Evolutionary conservation across 2,329 filamentous ascomycete genomes (phyloP).

Genomic region (Trichocomaceae sp.): DNA sequence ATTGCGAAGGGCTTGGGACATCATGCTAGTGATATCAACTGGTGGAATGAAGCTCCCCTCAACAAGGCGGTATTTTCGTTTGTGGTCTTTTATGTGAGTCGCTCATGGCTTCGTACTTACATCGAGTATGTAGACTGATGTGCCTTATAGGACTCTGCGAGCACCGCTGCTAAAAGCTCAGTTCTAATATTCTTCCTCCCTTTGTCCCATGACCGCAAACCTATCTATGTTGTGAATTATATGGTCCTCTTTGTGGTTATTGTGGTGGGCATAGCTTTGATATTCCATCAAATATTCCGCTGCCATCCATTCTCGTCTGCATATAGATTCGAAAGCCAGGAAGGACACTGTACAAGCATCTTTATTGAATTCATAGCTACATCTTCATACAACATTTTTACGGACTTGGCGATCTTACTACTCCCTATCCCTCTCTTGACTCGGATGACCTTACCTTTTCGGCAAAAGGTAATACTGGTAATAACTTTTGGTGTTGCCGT

Average conservation of each 20-base stretch:
- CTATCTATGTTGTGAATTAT: neutral
- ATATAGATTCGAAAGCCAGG: neutral
- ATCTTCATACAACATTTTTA: slow-evolving; percentile 2
- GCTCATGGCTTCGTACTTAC: too few species aligned
- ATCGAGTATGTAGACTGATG: too few species aligned
- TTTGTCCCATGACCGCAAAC: neutral
- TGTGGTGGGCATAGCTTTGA: neutral
- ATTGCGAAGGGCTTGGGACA: too few species aligned
- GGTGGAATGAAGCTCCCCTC: too few species aligned
- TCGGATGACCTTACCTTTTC: neutral
- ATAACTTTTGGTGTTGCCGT: neutral
- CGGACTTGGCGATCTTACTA: neutral
- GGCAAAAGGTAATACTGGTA: slow-evolving; percentile 43
- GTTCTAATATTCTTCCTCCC: too few species aligned
- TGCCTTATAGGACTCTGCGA: neutral
- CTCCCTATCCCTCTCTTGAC: slow-evolving; percentile 6
- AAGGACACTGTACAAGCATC: neutral
- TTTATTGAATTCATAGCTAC: neutral
- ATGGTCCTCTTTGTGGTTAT: neutral
- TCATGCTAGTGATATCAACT: too few species aligned
- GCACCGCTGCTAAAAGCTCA: neutral
- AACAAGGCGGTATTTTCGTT: too few species aligned
- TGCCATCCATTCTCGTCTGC: neutral
- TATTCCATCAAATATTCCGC: neutral
- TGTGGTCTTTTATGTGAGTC: too few species aligned